Evolutionary conservation across 139 green algal genomes (phyloP), one percentile per base, ranked within the genome.

Genomic region (Chlorella sp.): DNA sequence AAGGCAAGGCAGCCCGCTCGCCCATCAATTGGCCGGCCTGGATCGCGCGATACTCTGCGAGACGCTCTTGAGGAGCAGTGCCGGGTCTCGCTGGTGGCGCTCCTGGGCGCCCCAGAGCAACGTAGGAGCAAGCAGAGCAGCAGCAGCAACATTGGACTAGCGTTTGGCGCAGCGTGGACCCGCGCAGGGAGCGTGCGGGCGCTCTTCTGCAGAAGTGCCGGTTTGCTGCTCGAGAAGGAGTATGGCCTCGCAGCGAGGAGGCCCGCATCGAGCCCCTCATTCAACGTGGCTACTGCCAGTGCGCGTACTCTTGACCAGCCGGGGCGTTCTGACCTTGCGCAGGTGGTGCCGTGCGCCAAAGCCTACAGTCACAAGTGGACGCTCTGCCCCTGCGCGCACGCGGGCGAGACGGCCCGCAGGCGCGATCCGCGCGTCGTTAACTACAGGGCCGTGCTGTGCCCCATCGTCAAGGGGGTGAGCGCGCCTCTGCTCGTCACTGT

Each of bases 351-450:
- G 14, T 85, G 79, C 27, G 35, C 75, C 10, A 76, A 79, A 50
- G 75, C 68, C 4, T 81, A 74, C 49, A 74, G 66, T 27, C 80
- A 82, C 60, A 85, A 82, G 64, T 85, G 80, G 80, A 80, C 80
- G 17, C 72, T 82, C 3, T 85, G 80, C 75, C 75, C 75, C 0
- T 85, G 80, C 49, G 80, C 69, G 0, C 80, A 85, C 20, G 75
- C 64, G 32, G 79, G 79, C 2, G 79, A 85, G 60, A 85, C 79
- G 1, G 79, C 75, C 0, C 30, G 79, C 51, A 55, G 80, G 2
- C 69, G 80, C 26, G 73, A 75, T 51, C 80, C 75, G 3, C 68
- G 75, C 1, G 65, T n/a, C 5, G 30, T 75, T 1, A 51, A 62
- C 30, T 82, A 85, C 75, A 77, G 75, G 33, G 75, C 80, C 14